These are phyloP conservation scores for Aspergillus jensenii DNA, from an alignment of 2,329 filamentous ascomycete genomes.

Conservation along the genomic window DNA sequence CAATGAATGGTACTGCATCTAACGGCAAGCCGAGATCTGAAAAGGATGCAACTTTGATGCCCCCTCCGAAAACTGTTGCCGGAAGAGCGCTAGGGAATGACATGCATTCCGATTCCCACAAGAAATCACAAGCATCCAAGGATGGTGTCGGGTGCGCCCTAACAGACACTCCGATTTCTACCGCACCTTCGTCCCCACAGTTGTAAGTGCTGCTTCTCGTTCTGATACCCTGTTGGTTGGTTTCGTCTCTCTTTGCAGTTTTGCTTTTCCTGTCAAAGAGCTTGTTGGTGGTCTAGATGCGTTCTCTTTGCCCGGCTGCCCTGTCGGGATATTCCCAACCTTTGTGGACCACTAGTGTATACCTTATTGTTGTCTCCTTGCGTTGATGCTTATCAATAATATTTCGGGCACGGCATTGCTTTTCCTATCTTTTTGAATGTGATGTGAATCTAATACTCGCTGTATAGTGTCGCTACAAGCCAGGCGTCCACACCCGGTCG, in stretches of 20 bases:
- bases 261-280: slow-evolving; percentile 8
- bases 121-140: slow-evolving; percentile 35
- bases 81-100: slow-evolving; percentile 45
- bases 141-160: slow-evolving; percentile 54
- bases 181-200: slow-evolving; percentile 61
- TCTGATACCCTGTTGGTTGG: slow-evolving; percentile 15
- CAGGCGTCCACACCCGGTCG: slow-evolving; percentile 67
- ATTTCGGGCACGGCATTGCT: neutral
- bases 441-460: neutral
- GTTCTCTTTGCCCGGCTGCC: slow-evolving; percentile 5
- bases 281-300: slow-evolving; percentile 12
- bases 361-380: neutral
- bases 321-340: slow-evolving; percentile 5
- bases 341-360: slow-evolving; percentile 1
- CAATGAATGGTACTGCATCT: slow-evolving; percentile 21
- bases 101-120: slow-evolving; percentile 40
- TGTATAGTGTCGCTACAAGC: slow-evolving; percentile 23
- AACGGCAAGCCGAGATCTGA: slow-evolving; percentile 25
- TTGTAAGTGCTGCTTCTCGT: slow-evolving; percentile 49
- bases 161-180: slow-evolving; percentile 64
- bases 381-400: neutral
- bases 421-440: neutral
- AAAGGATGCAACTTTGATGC: slow-evolving; percentile 35
- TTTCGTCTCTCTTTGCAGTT: slow-evolving; percentile 11
- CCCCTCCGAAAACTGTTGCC: slow-evolving; percentile 40